Conservation (phyloP, 2,329 filamentous ascomycete genomes). For the Hypoxylon sp. region DNA sequence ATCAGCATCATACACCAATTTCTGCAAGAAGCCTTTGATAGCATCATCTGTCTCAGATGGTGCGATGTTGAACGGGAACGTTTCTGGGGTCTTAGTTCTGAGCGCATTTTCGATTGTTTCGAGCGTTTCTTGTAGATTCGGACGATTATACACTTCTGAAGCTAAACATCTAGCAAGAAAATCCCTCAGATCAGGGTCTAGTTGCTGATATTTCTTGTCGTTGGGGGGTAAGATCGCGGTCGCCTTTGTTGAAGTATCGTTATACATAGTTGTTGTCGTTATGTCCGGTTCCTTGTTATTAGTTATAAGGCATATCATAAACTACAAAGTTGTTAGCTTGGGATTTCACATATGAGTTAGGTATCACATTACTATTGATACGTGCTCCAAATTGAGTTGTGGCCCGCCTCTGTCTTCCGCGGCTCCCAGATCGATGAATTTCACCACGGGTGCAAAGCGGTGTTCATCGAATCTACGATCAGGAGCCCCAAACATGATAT, state of each 20-base stretch:
- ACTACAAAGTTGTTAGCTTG: conserved; percentile 5
- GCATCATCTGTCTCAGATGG: conserved; percentile 9
- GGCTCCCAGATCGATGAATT: conserved; percentile 16
- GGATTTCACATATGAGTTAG: not conserved
- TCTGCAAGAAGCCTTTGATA: conserved; percentile 6
- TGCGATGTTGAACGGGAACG: not conserved
- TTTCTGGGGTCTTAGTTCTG: not conserved
- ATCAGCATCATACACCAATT: conserved; percentile 22
- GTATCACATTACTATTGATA: conserved; percentile 14
- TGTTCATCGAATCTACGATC: conserved; percentile 11
- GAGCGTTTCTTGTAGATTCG: not conserved
- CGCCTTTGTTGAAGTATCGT: not conserved
- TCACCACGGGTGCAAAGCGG: not conserved
- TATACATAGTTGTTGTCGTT: not conserved
- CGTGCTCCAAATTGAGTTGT: not conserved
- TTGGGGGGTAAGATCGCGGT: not conserved
- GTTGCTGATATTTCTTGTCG: not conserved
- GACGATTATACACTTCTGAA: not conserved
- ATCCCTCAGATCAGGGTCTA: conserved; percentile 16
- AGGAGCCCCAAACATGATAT: conserved; percentile 6
- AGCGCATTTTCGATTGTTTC: not conserved
- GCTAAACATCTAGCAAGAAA: conserved; percentile 2
- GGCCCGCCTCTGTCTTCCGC: no score
- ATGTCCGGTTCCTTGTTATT: not conserved
- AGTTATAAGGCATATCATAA: conserved; percentile 8